These are phyloP conservation scores for Alternaria hordeiaustralica DNA, from an alignment of 2,329 filamentous ascomycete species.

Conservation along the genomic window DNA sequence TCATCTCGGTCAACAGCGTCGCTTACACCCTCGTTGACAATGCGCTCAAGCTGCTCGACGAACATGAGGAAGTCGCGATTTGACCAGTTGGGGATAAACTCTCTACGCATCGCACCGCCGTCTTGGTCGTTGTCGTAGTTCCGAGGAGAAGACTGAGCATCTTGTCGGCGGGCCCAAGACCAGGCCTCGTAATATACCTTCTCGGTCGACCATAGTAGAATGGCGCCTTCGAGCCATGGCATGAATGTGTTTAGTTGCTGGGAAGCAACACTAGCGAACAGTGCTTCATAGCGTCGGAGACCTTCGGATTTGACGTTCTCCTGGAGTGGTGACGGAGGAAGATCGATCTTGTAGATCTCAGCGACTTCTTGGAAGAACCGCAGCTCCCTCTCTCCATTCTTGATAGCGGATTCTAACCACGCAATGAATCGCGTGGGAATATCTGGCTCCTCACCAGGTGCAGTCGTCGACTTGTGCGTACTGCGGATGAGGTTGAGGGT, in stretches of 20 bases:
- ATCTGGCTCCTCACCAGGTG: conserved; percentile 19
- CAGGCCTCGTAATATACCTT: conserved; percentile 46
- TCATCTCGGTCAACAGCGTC: conserved; percentile 28
- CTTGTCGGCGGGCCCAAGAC: conserved; percentile 40
- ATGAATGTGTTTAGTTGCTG: conserved; percentile 22
- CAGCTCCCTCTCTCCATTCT: conserved; percentile 43
- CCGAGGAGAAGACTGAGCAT: conserved; percentile 22
- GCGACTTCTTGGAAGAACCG: conserved; percentile 42
- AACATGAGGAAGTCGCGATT: conserved; percentile 66
- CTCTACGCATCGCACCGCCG: conserved; percentile 67
- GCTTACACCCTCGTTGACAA: conserved; percentile 59
- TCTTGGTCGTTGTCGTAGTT: conserved; percentile 60
- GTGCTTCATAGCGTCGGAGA: conserved; percentile 37
- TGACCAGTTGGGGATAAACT: conserved; percentile 75
- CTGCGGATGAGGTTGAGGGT: conserved; percentile 28
- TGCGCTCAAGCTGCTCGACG: conserved; percentile 61
- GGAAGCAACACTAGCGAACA: conserved; percentile 25
- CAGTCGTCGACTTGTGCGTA: conserved; percentile 15
- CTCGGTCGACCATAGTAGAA: conserved; percentile 44
- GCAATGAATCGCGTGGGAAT: conserved; percentile 33
- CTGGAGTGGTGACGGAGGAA: conserved; percentile 18
- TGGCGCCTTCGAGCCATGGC: conserved; percentile 43
- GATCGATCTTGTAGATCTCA: conserved; percentile 32
- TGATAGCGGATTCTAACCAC: conserved; percentile 40
- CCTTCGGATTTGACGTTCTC: conserved; percentile 32